Evolutionary conservation across 495 filamentous ascomycete genomes (phyloP).

Genomic region (Friedmanniomyces simplex): DNA sequence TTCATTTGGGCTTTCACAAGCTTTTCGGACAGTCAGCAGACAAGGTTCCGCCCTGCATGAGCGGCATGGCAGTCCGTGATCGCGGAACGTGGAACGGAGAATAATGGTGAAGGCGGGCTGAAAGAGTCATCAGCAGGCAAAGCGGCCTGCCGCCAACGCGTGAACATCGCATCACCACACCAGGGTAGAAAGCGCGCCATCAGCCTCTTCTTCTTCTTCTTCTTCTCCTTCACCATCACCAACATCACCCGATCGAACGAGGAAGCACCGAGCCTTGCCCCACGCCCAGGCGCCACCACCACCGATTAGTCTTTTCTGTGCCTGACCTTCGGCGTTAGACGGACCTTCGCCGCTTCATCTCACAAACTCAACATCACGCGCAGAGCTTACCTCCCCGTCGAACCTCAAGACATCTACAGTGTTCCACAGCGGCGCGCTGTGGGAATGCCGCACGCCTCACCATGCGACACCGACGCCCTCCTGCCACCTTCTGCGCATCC

Average conservation of each 20-base stretch:
- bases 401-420: background rate
- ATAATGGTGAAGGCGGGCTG: background rate
- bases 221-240: background rate
- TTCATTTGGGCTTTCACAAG: too few relatives aligned
- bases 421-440: background rate
- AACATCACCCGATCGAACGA: background rate
- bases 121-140: background rate
- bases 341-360: background rate
- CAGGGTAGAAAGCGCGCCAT: background rate
- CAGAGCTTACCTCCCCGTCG: background rate
- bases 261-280: background rate
- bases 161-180: background rate
- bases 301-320: background rate
- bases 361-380: background rate
- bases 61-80: background rate
- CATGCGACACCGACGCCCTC: slow-evolving; percentile 1
- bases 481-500: background rate
- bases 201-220: background rate
- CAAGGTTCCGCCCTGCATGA: background rate
- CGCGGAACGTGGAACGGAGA: background rate
- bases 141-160: background rate
- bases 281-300: background rate
- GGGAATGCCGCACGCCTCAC: background rate
- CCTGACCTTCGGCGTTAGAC: slow-evolving; percentile 2
- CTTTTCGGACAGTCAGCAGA: background rate